Evolutionary conservation across 164 flowering plant species (phyloP).

Genomic region (Stephania japonica): DNA sequence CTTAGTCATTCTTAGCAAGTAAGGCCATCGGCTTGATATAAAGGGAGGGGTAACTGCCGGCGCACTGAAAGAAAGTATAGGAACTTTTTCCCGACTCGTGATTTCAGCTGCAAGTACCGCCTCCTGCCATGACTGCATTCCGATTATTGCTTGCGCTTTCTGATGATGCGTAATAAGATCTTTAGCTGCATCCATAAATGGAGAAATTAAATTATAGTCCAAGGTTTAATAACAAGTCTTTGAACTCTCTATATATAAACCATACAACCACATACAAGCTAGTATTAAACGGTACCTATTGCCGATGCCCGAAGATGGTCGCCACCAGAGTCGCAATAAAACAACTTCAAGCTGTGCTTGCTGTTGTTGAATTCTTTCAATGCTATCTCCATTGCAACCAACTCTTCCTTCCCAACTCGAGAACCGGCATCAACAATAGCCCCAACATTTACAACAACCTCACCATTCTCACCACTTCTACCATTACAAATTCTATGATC

Average conservation of each 20-base stretch:
- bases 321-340: background rate
- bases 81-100: slow-evolving; percentile 34
- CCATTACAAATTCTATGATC: background rate
- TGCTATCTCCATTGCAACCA: background rate
- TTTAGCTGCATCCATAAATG: slow-evolving; percentile 18
- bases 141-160: slow-evolving; percentile 25
- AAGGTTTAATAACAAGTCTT: background rate
- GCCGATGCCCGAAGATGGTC: background rate
- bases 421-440: background rate
- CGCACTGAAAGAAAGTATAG: slow-evolving; percentile 37
- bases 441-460: background rate
- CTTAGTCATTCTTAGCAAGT: slow-evolving; percentile 27
- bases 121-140: slow-evolving; percentile 40
- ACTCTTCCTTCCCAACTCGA: background rate
- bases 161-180: slow-evolving; percentile 25
- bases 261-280: no score
- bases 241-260: background rate
- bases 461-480: background rate
- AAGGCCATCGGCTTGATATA: slow-evolving; percentile 33
- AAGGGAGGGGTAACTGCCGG: slow-evolving; percentile 23
- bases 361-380: background rate
- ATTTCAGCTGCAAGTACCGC: slow-evolving; percentile 37
- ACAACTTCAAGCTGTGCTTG: background rate
- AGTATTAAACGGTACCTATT: background rate
- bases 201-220: background rate